Percentiles rank a stretch among this genome's conserved stretches.
Evolutionary conservation across 2,329 filamentous ascomycete species (phyloP).

Genomic region (Colletotrichum eleusines): DNA sequence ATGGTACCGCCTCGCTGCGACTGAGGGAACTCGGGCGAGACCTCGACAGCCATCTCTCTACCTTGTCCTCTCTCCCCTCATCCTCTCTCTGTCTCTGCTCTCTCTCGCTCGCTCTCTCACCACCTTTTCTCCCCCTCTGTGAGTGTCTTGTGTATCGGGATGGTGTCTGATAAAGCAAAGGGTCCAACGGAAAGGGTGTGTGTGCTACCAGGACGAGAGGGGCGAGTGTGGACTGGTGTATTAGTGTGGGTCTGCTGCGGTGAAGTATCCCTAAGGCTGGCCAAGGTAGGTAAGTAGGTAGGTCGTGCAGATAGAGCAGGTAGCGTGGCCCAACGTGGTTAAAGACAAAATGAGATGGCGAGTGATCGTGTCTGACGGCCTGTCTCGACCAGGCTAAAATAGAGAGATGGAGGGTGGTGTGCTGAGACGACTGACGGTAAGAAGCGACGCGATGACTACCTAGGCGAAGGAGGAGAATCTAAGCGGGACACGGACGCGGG

Average conservation of each 20-base stretch:
- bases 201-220: background rate
- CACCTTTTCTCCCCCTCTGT: background rate
- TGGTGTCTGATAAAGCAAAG: constrained; percentile 2
- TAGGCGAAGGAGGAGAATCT: background rate
- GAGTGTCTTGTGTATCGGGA: background rate
- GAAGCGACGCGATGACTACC: background rate
- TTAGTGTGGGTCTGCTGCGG: constrained; percentile 13
- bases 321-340: background rate
- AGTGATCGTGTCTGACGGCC: too few species aligned
- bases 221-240: constrained; percentile 15
- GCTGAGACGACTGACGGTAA: background rate
- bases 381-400: too few species aligned
- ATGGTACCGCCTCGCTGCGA: background rate
- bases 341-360: background rate
- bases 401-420: background rate
- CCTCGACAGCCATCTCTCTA: background rate
- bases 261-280: constrained; percentile 12
- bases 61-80: background rate
- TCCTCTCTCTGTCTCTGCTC: background rate
- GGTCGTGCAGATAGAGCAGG: background rate
- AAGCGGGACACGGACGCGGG: background rate
- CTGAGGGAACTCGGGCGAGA: constrained; percentile 15
- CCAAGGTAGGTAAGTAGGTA: background rate
- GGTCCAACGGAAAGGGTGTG: background rate
- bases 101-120: too few species aligned